A percentile compares a stretch with the other conserved stretches of the same genome.
Evolutionary conservation across 2,329 filamentous ascomycete species (phyloP).

Genomic region (Westerdykella ornata): DNA sequence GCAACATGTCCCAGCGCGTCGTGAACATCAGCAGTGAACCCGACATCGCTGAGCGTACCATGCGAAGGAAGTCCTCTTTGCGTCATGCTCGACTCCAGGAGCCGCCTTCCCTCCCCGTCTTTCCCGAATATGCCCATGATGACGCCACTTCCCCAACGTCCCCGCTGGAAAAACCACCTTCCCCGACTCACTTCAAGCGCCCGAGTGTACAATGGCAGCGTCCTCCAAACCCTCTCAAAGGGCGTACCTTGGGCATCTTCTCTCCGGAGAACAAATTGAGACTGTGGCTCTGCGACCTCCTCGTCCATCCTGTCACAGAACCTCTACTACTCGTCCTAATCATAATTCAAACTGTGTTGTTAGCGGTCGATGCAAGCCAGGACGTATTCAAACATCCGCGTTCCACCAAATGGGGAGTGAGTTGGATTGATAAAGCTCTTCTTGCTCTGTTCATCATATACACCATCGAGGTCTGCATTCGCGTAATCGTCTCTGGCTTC

Average conservation of each 20-base stretch:
- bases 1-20: constrained; percentile 88
- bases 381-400: constrained; percentile 60
- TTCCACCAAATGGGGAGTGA: constrained; percentile 58
- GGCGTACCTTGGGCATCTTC: constrained; percentile 80
- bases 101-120: constrained; percentile 46
- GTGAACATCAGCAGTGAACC: constrained; percentile 95
- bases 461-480: constrained; percentile 73
- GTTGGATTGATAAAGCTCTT: constrained; percentile 70
- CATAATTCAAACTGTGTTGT: constrained; percentile 76
- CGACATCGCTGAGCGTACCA: constrained; percentile 68
- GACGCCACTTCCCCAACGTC: constrained; percentile 30
- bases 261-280: constrained; percentile 69
- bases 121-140: constrained; percentile 48
- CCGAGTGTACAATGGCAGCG: constrained; percentile 40
- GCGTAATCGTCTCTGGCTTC: constrained; percentile 88
- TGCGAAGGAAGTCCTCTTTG: constrained; percentile 56
- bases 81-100: constrained; percentile 48
- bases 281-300: constrained; percentile 67
- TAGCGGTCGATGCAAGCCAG: constrained; percentile 73
- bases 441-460: constrained; percentile 82
- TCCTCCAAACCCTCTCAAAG: constrained; percentile 68
- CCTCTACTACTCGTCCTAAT: constrained; percentile 82
- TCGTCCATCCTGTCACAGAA: constrained; percentile 82
- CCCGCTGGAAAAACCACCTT: constrained; percentile 36
- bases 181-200: constrained; percentile 19